Base-by-base conservation (phyloP, 139 green algal genomes). In the Monoraphidium neglectum region DNA sequence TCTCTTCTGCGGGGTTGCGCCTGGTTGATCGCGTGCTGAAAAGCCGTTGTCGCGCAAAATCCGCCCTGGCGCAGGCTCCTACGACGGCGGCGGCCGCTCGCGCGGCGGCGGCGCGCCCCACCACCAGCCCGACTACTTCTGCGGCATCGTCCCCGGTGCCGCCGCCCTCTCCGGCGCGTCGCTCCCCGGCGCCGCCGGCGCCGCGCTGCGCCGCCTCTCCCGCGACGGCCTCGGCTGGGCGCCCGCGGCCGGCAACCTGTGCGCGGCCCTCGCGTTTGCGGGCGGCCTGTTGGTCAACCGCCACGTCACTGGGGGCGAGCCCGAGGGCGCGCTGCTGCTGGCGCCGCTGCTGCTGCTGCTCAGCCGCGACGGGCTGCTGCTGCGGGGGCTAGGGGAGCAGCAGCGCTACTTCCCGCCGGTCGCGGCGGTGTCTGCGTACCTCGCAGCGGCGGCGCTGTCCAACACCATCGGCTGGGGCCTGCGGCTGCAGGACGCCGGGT, bases 321-420 rank as follows among this genome's bases (percentile, higher is more conserved):
- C 88, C 3, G 86, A 89, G 63, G 87, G 82, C 30, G 82, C 94
- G 62, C 82, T 97, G 68, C 83, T 94, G 72, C 74, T 96, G 26
- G 84, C 87, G 24, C 92, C 93, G 3, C 65, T 95, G 43, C 90
- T 98, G 79, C 85, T 98, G 64, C 88, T 98, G 62, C 86, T 98
- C 4, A 89, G 72, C 59, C 88, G 89, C 46, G 93, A 97, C 87
- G 83, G 89, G 13, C 71, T 95, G 26, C 73, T 97, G 30, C 60
- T 92, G 36, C 74, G 77, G 10, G 76, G 77, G 21, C 86, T 97
- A 28, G 81, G 79, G 4, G 77, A 92, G 24, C 60, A 77, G 13
- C 79, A 87, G 69, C 84, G 93, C 16, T 97, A 97, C 84, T 83
- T 88, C 47, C 90, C 92, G 13, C 88, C 87, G 8, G 69, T 71